phyloP scores from a whole-genome alignment of 495 filamentous ascomycete genomes.

The Chaetomium cochliodes region DNA sequence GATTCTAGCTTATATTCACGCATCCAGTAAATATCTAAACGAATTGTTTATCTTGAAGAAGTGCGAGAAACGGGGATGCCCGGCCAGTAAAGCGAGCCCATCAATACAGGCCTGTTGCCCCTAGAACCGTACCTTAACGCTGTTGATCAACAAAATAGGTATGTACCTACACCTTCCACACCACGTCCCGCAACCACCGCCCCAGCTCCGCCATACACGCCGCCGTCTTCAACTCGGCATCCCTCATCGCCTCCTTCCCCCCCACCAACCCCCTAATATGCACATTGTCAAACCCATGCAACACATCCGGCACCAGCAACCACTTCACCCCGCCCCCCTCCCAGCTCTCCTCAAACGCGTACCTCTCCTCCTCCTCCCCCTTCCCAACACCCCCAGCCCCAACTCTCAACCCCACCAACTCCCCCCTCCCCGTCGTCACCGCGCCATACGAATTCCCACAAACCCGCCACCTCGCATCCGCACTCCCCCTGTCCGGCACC shows the following conservation, averaged over 20 bases:
- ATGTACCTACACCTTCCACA: slow-evolving; percentile 6
- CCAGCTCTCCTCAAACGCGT: slow-evolving; percentile 32
- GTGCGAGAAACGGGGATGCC: too few species aligned
- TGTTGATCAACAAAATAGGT: too few species aligned
- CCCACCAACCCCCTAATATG: slow-evolving; percentile 29
- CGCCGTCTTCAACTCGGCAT: slow-evolving; percentile 38
- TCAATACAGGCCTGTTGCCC: neutral
- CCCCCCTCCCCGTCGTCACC: slow-evolving; percentile 21
- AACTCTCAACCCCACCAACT: slow-evolving; percentile 25
- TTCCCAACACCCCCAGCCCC: too few species aligned
- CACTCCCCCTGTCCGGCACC: slow-evolving; percentile 30
- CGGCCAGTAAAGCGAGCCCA: too few species aligned
- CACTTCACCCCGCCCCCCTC: slow-evolving; percentile 29
- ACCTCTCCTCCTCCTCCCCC: slow-evolving; percentile 27
- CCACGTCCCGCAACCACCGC: slow-evolving; percentile 35
- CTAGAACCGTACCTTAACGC: neutral
- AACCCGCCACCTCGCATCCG: slow-evolving; percentile 29
- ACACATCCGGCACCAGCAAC: slow-evolving; percentile 43
- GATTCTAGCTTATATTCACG: too few species aligned
- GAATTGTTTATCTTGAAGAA: too few species aligned
- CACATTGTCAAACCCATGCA: slow-evolving; percentile 40
- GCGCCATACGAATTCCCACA: slow-evolving; percentile 25
- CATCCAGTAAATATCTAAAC: too few species aligned
- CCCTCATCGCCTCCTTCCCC: slow-evolving; percentile 29
- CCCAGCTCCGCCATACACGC: slow-evolving; percentile 37